Evolutionary conservation across 2,329 filamentous ascomycete genomes (phyloP).

Genomic region (Cytospora leucostoma): DNA sequence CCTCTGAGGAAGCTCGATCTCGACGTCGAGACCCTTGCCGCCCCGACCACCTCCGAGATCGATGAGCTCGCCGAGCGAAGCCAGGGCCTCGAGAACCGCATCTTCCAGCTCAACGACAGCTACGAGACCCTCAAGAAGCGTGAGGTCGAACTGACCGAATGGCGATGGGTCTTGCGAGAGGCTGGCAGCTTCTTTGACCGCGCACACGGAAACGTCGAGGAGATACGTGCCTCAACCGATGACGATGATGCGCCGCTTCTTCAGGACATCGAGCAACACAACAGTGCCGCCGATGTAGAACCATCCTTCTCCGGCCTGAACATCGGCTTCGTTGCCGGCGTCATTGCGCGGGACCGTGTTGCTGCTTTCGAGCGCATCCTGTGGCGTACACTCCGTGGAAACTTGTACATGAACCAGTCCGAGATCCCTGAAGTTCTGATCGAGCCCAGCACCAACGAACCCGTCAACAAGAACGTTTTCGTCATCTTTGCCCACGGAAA

Average conservation of each 20-base stretch:
- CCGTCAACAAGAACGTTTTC: conserved; percentile 95
- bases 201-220: conserved; percentile 93
- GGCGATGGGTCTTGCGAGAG: conserved; percentile 96
- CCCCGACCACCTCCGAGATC: conserved; percentile 90
- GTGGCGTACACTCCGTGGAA: conserved; percentile 95
- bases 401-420: conserved; percentile 99
- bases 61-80: conserved; percentile 92
- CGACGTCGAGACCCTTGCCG: conserved; percentile 81
- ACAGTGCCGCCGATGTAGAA: conserved; percentile 66
- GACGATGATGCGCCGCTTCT: conserved; percentile 92
- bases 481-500: conserved; percentile 99
- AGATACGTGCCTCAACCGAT: conserved; percentile 87
- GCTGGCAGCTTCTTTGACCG: conserved; percentile 97
- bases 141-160: conserved; percentile 94
- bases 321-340: conserved; percentile 96
- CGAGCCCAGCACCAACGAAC: conserved; percentile 89
- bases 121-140: conserved; percentile 98
- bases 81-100: conserved; percentile 87
- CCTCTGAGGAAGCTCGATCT: conserved; percentile 87
- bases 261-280: conserved; percentile 86
- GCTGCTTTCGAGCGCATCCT: conserved; percentile 95
- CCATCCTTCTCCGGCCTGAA: conserved; percentile 96
- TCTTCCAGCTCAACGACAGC: conserved; percentile 92
- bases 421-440: conserved; percentile 94
- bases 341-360: conserved; percentile 90